Conservation (phyloP, 306 rosid species). For the Cotoneaster glaucophyllus region DNA sequence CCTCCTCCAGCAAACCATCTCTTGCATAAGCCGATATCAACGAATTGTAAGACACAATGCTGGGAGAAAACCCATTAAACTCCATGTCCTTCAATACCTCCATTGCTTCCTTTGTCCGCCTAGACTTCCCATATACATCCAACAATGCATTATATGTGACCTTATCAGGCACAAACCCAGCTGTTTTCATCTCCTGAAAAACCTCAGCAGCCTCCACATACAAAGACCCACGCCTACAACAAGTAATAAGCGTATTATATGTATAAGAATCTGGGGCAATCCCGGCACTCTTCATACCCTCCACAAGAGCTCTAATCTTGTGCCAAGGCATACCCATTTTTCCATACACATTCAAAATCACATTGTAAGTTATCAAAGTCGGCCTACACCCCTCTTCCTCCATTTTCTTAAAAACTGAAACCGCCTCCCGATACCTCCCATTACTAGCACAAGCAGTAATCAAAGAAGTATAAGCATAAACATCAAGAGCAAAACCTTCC, state of each 20-base stretch:
- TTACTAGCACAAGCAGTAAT: conserved; percentile 65
- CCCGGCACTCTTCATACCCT: conserved; percentile 48
- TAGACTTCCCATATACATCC: conserved; percentile 91
- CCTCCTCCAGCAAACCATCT: conserved; percentile 76
- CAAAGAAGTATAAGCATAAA: conserved; percentile 70
- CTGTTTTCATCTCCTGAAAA: conserved; percentile 54
- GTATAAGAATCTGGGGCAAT: conserved; percentile 76
- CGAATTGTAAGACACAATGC: conserved; percentile 66
- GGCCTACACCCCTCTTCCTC: conserved; percentile 65
- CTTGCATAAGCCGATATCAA: conserved; percentile 74
- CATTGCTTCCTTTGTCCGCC: conserved; percentile 72
- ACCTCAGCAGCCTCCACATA: conserved; percentile 55
- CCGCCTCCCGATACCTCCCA: conserved; percentile 71
- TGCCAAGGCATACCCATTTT: conserved; percentile 95
- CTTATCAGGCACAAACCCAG: conserved; percentile 60
- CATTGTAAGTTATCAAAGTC: conserved; percentile 69
- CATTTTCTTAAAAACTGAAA: conserved; percentile 58
- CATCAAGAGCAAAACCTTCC: conserved; percentile 58
- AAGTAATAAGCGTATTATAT: conserved; percentile 70
- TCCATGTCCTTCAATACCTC: conserved; percentile 81
- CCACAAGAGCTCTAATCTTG: conserved; percentile 40
- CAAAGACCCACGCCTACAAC: conserved; percentile 73
- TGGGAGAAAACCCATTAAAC: conserved; percentile 50
- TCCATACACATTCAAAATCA: conserved; percentile 73
- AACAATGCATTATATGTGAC: conserved; percentile 75